Evolutionary conservation across 352 stramenopile genomes (phyloP).

Genomic region (Phytophthora citrophthora): DNA sequence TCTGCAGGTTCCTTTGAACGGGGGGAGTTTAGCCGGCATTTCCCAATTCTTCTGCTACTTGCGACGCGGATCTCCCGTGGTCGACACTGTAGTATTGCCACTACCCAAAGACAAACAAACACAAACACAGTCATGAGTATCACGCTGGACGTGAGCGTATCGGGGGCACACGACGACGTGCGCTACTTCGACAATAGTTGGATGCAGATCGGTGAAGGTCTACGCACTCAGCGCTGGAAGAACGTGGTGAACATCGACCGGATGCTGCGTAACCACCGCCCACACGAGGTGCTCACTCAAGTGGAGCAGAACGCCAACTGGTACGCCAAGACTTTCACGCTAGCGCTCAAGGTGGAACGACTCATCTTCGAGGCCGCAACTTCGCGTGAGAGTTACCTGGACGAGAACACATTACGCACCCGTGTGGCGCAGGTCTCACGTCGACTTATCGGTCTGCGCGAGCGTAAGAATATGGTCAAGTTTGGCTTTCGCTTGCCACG

Average conservation of each 20-base stretch:
- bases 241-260: constrained; percentile 63
- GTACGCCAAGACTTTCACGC: constrained; percentile 67
- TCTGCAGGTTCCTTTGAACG: constrained; percentile 11
- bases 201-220: constrained; percentile 32
- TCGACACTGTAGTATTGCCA: not conserved
- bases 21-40: constrained; percentile 6
- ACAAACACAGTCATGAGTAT: constrained; percentile 12
- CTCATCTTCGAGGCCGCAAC: constrained; percentile 65
- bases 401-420: constrained; percentile 59
- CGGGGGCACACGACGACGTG: constrained; percentile 11
- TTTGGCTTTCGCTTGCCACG: constrained; percentile 23
- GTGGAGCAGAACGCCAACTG: constrained; percentile 74
- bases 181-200: constrained; percentile 31
- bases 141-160: not conserved
- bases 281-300: constrained; percentile 69
- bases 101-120: not conserved
- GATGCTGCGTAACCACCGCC: constrained; percentile 65
- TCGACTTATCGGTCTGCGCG: constrained; percentile 60
- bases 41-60: constrained; percentile 7
- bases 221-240: constrained; percentile 52
- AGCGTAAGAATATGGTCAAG: constrained; percentile 58
- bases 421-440: constrained; percentile 64
- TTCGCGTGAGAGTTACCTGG: constrained; percentile 66
- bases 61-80: not conserved
- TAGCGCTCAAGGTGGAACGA: constrained; percentile 74